These are phyloP conservation scores for Cyberlindnera petersonii DNA, from an alignment of 805 yeast species.

Conservation along the genomic window DNA sequence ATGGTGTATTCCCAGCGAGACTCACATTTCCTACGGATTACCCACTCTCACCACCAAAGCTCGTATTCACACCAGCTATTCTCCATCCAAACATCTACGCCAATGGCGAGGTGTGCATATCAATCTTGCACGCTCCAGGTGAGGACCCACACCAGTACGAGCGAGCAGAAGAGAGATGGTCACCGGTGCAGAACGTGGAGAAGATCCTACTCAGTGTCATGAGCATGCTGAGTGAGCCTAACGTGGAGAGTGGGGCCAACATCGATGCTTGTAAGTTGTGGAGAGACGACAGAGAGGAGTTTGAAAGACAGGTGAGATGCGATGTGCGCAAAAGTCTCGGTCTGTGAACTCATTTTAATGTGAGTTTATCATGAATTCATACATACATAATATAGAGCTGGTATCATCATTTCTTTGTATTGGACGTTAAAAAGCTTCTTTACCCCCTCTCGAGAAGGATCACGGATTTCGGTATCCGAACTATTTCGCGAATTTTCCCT, in stretches of 20 bases:
- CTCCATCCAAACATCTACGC: slow-evolving; percentile 92
- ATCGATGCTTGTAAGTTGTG: slow-evolving; percentile 76
- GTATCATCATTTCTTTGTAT: too few relatives aligned
- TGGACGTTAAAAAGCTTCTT: too few relatives aligned
- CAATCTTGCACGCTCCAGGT: slow-evolving; percentile 93
- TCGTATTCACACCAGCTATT: slow-evolving; percentile 74
- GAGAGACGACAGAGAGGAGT: slow-evolving; percentile 78
- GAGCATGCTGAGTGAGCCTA: slow-evolving; percentile 97
- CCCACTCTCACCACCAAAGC: slow-evolving; percentile 77
- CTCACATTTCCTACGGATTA: slow-evolving; percentile 73
- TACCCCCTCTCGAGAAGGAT: too few relatives aligned
- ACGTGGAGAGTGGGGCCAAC: slow-evolving; percentile 94
- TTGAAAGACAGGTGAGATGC: slow-evolving; percentile 55
- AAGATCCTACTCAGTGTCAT: slow-evolving; percentile 88
- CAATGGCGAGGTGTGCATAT: slow-evolving; percentile 94
- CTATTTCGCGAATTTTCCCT: too few relatives aligned
- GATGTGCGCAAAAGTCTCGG: slow-evolving; percentile 75
- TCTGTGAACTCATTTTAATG: too few relatives aligned
- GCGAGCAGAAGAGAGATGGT: slow-evolving; percentile 94
- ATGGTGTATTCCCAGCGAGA: slow-evolving; percentile 80
- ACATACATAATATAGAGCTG: not conserved
- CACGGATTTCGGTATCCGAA: too few relatives aligned
- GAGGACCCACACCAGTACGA: slow-evolving; percentile 97
- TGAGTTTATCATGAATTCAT: too few relatives aligned
- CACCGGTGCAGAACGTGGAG: slow-evolving; percentile 97